Conservation (phyloP, 148 eudicot species). For the Silene latifolia region DNA sequence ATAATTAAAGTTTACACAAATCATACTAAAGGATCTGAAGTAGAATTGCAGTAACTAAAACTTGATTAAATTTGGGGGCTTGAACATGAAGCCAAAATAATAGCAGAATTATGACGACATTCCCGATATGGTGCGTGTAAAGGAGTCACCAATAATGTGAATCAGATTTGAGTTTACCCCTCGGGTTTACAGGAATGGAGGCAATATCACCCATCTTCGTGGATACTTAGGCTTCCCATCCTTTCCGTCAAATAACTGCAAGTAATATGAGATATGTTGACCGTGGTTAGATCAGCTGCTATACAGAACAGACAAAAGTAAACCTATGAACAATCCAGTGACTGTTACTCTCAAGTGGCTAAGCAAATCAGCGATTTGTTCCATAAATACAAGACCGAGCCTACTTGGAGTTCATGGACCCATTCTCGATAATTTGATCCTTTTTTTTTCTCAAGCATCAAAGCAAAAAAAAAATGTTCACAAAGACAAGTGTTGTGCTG, state of each 20-base stretch:
- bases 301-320: background rate
- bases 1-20: slow-evolving; percentile 1
- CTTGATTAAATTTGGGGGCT: slow-evolving; percentile 11
- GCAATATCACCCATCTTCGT: slow-evolving; percentile 89
- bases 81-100: slow-evolving; percentile 11
- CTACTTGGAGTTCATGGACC: no score
- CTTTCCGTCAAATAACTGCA: slow-evolving; percentile 93
- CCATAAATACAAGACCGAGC: no score
- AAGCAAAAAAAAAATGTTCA: no score
- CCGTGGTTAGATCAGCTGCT: background rate
- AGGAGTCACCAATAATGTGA: background rate
- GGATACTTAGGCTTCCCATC: slow-evolving; percentile 95
- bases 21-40: slow-evolving; percentile 9
- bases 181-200: slow-evolving; percentile 75
- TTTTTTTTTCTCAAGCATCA: no score
- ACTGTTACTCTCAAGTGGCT: no score
- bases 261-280: slow-evolving; percentile 5
- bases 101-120: background rate
- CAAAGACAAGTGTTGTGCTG: no score
- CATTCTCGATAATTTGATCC: no score
- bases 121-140: background rate
- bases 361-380: background rate
- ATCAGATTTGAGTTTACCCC: background rate
- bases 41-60: slow-evolving; percentile 22
- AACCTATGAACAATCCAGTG: no score